Percentiles rank a stretch among this genome's conserved stretches.
phyloP scores from a whole-genome alignment of 257 asterid species.

The Scutellaria barbata region DNA sequence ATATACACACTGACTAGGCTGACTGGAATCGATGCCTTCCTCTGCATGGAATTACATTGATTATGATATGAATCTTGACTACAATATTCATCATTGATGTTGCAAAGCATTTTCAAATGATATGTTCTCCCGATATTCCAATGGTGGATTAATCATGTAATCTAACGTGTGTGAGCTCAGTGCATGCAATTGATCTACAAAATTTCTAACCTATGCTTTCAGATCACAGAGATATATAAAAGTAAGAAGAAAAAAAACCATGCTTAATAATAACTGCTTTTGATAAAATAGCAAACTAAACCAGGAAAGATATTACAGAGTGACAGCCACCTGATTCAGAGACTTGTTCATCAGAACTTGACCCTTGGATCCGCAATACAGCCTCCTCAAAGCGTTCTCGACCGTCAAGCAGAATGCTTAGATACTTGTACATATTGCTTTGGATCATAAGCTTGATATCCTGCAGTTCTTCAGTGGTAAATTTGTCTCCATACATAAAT shows the following conservation, averaged over 20 bases:
- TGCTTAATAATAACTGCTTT: background rate
- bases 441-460: constrained; percentile 93
- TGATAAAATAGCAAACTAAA: constrained; percentile 16
- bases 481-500: constrained; percentile 73
- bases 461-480: constrained; percentile 70
- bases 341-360: constrained; percentile 39
- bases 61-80: constrained; percentile 8
- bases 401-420: constrained; percentile 85
- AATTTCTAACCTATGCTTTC: background rate
- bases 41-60: constrained; percentile 43
- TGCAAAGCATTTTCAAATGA: background rate
- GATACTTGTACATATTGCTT: constrained; percentile 80
- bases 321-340: constrained; percentile 45
- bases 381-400: constrained; percentile 90
- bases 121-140: background rate
- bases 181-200: background rate
- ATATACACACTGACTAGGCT: constrained; percentile 57
- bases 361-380: constrained; percentile 41
- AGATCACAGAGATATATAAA: background rate
- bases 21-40: constrained; percentile 49
- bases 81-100: background rate
- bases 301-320: background rate
- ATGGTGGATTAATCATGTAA: background rate
- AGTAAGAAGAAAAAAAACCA: constrained; percentile 9
- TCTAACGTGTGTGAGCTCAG: background rate